Percentiles rank a stretch among this genome's conserved stretches.
Conservation (phyloP, 2,329 filamentous ascomycete species). For the Penicillium fuscoglaucum region DNA sequence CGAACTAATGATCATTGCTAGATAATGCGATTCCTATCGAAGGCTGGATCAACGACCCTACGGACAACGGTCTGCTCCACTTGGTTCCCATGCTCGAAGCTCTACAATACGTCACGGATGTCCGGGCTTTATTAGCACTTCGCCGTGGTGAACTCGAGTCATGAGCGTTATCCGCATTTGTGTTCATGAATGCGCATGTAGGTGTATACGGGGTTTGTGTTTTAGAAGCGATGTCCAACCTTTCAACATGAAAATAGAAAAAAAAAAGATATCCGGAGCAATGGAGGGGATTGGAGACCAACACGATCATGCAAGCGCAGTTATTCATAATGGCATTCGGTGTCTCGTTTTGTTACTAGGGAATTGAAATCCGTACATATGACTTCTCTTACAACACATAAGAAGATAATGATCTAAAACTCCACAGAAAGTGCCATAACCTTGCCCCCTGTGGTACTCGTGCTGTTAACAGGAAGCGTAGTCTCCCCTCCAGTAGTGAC, state of each 20-base stretch:
- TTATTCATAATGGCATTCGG: slow-evolving; percentile 9
- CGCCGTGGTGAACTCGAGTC: slow-evolving; percentile 71
- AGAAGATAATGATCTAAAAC: background rate
- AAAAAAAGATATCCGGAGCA: background rate
- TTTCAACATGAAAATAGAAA: slow-evolving; percentile 7
- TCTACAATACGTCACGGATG: slow-evolving; percentile 94
- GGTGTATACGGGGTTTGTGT: slow-evolving; percentile 24
- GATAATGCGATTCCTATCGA: slow-evolving; percentile 99
- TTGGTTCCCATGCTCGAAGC: slow-evolving; percentile 90
- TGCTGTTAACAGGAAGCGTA: background rate
- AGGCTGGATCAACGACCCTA: slow-evolving; percentile 98
- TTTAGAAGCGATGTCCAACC: slow-evolving; percentile 10
- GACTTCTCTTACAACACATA: background rate
- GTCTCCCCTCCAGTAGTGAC: slow-evolving; percentile 16
- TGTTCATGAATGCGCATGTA: slow-evolving; percentile 19
- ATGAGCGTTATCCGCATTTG: slow-evolving; percentile 20
- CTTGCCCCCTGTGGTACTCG: slow-evolving; percentile 5
- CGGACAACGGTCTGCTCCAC: slow-evolving; percentile 91
- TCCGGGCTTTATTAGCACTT: slow-evolving; percentile 83
- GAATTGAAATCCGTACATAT: slow-evolving; percentile 9
- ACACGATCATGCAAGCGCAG: slow-evolving; percentile 5
- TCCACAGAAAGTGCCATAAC: slow-evolving; percentile 2
- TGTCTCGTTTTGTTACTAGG: slow-evolving; percentile 4
- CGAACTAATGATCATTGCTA: slow-evolving; percentile 42
- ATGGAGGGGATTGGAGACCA: background rate